Base-by-base conservation (phyloP, 2,329 filamentous ascomycete species). In the Macrophomina phaseolina region DNA sequence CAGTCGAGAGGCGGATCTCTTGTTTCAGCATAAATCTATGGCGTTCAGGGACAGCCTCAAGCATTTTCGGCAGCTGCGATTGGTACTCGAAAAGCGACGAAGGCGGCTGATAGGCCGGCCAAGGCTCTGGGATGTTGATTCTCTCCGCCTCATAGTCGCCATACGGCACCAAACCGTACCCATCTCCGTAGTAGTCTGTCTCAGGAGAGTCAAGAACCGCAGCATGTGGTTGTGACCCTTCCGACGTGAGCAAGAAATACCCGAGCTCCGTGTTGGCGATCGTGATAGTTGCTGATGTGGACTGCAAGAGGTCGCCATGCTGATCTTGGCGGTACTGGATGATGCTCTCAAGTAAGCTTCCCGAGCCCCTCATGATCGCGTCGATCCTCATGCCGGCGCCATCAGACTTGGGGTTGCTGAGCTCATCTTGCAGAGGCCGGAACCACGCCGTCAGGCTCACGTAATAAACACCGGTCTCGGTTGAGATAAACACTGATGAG, bases 1-100 rank as follows among this genome's bases (percentile, higher is more conserved):
- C 86, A 12, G 90, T 87, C 28, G 89, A 91, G 28, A 93, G 84
- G 67, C 87, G 85, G 64, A 94, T 83, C 73, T 91, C 87, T 68
- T 91, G 89, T 67, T 86, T 87, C 58, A 92, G 79, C 32, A 88
- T 77, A 5, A 86, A 83, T 76, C 86, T 86, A 76, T 89, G 84
- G 63, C 86, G 84, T 52, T 86, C 86, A 1, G 87, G 88, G 56
- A 86, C 84, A 45, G 89, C 78, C 61, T 87, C 84, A 12, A 90
- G 80, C 55, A 90, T 79, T 34, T 77, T 76, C 2, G 88, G 85
- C 8, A 92, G 76, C 30, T 82, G 80, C 4, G 87, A 89, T 7
- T 79, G 77, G 67, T 86, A 81, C 65, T 86, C 86, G 67, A 93
- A 87, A 7, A 67, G 65, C 7, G 81, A 81, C 66, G 87, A 84